Conservation (phyloP, 306 rosid genomes). For the Quercus parvula region DNA sequence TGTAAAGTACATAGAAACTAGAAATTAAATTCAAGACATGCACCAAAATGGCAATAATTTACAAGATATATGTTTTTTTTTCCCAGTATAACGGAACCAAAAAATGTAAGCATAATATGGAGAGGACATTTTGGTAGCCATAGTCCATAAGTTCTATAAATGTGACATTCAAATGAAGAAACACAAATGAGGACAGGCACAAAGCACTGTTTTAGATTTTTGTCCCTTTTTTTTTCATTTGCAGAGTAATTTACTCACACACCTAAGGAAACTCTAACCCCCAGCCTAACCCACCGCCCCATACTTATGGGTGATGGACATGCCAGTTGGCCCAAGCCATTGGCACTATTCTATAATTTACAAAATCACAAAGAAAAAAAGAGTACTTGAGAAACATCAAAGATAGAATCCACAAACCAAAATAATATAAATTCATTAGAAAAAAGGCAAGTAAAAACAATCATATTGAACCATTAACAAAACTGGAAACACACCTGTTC, state of each 20-base stretch:
- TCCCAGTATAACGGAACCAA: background rate
- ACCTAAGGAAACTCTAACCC: no score
- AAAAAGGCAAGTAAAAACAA: background rate
- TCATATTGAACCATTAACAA: constrained; percentile 4
- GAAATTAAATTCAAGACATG: background rate
- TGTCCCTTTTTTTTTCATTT: no score
- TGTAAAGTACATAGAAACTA: background rate
- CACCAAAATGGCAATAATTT: background rate
- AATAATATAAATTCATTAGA: background rate
- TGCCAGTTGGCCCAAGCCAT: no score
- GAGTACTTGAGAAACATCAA: background rate
- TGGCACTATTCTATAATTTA: background rate
- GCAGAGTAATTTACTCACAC: no score
- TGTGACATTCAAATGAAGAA: background rate
- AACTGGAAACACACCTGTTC: constrained; percentile 45
- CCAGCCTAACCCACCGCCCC: no score
- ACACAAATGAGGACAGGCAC: background rate
- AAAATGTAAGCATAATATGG: background rate
- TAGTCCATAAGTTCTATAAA: background rate
- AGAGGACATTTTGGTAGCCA: background rate
- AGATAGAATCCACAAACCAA: background rate
- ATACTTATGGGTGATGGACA: no score
- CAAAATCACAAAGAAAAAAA: background rate
- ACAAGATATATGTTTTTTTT: background rate
- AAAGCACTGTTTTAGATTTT: background rate